Base-by-base conservation (phyloP, 352 stramenopile genomes). In the Hyaloperonospora brassicae region DNA sequence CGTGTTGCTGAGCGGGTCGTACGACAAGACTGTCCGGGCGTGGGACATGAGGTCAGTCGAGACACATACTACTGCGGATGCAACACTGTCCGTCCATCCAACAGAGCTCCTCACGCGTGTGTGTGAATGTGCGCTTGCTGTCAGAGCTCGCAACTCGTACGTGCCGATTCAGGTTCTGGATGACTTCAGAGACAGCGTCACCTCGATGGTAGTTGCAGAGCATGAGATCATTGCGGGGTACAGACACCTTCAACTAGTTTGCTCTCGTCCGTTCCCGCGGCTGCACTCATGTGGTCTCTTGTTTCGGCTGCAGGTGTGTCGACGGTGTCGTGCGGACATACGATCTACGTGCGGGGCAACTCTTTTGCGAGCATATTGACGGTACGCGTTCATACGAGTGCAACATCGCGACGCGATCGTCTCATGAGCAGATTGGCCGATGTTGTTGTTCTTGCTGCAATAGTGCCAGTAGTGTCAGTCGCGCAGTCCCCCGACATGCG, bases 171-270 rank as follows among this genome's bases (percentile, higher is more conserved):
- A 96, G 66, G 64, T 87, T 25, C 58, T 96, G 24, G 80, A 93
- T 49, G 78, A 92, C 46, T 95, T 92, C 50, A 89, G 80, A 43
- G 86, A 96, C 65, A 95, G 86, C 55, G 84, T 95, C 55, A 96
- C 86, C 12, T 86, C 73, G 25, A 74, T 96, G 23, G 64, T 85
- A 3, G 63, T 94, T 12, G 79, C 78, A 0, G 73, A 77, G 35
- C 70, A 93, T 41, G 80, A 93, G 50, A 79, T 96, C 52, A 79
- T 94, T 47, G 79, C 85, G 43, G 76, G 83, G 76, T 88, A 27
- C 36, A 68, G 48, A 17, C 11, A 5, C 14, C 24, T 39, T 41
- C 44, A n/a, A 9, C 17, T 17, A 17, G 17, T 17, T 17, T 17
- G 17, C 17, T 17, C 17, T 44, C 2, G 34, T 22, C 46, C 13